Conservation (phyloP, 768 basidiomycete genomes). For the Lactarius hatsudake region DNA sequence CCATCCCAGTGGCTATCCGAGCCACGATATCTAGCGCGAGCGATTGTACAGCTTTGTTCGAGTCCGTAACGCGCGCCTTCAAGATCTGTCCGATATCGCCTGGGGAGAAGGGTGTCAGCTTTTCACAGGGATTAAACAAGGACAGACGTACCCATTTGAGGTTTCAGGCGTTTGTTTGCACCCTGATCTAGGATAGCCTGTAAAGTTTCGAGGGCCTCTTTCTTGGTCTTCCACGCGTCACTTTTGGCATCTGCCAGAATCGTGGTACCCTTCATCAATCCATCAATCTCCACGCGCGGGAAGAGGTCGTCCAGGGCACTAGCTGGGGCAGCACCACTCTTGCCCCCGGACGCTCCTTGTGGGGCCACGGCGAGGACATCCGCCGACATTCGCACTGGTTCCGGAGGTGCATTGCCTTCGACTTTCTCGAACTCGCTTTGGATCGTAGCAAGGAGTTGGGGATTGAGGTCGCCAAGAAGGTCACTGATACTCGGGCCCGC, state of each 20-base stretch:
- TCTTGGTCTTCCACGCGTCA: conserved; percentile 95
- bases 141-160: conserved; percentile 68
- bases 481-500: conserved; percentile 91
- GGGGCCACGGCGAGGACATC: conserved; percentile 61
- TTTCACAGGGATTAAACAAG: conserved; percentile 3
- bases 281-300: conserved; percentile 91
- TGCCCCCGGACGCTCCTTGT: conserved; percentile 42
- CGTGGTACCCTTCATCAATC: conserved; percentile 76
- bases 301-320: conserved; percentile 94
- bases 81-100: conserved; percentile 89
- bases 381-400: conserved; percentile 70
- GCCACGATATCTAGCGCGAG: conserved; percentile 88
- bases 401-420: conserved; percentile 71
- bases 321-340: conserved; percentile 36
- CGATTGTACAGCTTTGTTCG: conserved; percentile 90
- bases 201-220: conserved; percentile 86
- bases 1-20: conserved; percentile 92
- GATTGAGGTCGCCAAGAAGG: conserved; percentile 90
- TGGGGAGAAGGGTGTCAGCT: conserved; percentile 34
- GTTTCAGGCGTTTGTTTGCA: conserved; percentile 87
- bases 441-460: conserved; percentile 89
- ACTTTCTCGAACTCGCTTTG: conserved; percentile 90
- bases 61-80: conserved; percentile 85
- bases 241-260: conserved; percentile 83
- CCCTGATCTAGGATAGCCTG: conserved; percentile 86